Evolutionary conservation across 495 filamentous ascomycete species (phyloP), one percentile per base, ranked within the genome.

Genomic region (Rusavskia elegans): DNA sequence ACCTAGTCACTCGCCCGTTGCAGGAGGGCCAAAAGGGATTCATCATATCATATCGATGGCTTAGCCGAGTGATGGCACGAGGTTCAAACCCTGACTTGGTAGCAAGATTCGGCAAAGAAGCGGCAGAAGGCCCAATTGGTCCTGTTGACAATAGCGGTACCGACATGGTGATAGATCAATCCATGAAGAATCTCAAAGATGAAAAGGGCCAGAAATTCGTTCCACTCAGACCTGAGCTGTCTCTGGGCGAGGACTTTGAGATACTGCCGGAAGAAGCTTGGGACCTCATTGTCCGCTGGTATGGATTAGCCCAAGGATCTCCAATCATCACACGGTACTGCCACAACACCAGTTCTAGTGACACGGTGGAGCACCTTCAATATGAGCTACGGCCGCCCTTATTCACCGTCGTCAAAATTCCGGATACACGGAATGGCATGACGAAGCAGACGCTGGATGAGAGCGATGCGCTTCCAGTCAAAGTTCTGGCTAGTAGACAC

Each of bases 371-470:
- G 23, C 89, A 95, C 51, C 63, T 95, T 9, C 75, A 84, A 59
- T 90, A 84, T 57, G 92, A 98, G 63, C 71, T 85, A 32, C 77
- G 89, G 58, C 93, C 89, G 19, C 88, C 86, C 1, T 75, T 95
- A 20, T 86, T 95, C 66, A 89, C 83, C 1, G 76, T 98, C 41
- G 78, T 93, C 57, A 88, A 89, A 55, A 70, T 97, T 10, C 75
- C 77, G 57, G 75, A 76, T 53, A 51, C 41, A 52, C 67, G 66
- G 36, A 71, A 73, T 19, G 73, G 65, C 9, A 77, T 74, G n/a
- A 76, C 82, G 5, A 70, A 73, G 14, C 73, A 81, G 54, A 63
- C 72, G 2, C 59, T 85, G 53, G 69, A 57, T 21, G 71, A 64
- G 52, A 82, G 78, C 59, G 74, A 70, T 20, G 66, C 73, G 11